Conservation (phyloP, 2,329 filamentous ascomycete species). For the Pyrenochaeta sp. region DNA sequence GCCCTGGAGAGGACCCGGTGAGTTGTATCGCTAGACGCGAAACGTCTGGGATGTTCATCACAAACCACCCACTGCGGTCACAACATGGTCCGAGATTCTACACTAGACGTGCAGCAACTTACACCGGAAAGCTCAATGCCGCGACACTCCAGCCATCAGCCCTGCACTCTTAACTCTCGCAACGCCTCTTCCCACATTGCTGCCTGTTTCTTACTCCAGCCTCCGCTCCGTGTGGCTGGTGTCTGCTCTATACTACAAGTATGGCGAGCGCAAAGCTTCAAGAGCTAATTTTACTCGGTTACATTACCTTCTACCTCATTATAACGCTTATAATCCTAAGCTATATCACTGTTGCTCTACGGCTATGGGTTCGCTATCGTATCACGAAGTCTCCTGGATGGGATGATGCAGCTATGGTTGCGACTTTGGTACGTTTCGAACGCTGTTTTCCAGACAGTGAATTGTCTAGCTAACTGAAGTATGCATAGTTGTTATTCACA, state of each 20-base stretch:
- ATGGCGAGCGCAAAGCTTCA: conserved; percentile 12
- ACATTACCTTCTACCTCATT: conserved; percentile 26
- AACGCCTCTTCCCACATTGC: conserved; percentile 8
- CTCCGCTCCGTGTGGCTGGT: conserved; percentile 17
- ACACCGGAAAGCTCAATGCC: conserved; percentile 18
- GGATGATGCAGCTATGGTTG: conserved; percentile 45
- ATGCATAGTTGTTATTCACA: conserved; percentile 32
- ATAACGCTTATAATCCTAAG: conserved; percentile 38
- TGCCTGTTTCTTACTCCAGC: conserved; percentile 9
- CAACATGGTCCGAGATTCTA: conserved; percentile 23
- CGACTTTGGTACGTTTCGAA: conserved; percentile 31
- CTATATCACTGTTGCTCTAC: conserved; percentile 40
- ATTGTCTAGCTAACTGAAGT: neutral
- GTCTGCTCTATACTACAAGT: neutral
- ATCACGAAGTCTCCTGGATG: conserved; percentile 46
- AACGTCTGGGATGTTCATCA: conserved; percentile 30
- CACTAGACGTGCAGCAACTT: conserved; percentile 16
- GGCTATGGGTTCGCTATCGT: conserved; percentile 43
- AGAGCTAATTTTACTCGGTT: conserved; percentile 31
- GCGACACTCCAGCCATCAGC: conserved; percentile 4
- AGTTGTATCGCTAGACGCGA: conserved; percentile 22
- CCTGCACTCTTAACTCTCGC: conserved; percentile 23
- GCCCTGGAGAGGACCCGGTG: conserved; percentile 16
- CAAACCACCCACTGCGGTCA: conserved; percentile 21
- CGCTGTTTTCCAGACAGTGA: neutral